Evolutionary conservation across 371 early-diverging fungal species (phyloP), one percentile per base, ranked within the genome.

Genomic region (Capillidium rhysosporum): DNA sequence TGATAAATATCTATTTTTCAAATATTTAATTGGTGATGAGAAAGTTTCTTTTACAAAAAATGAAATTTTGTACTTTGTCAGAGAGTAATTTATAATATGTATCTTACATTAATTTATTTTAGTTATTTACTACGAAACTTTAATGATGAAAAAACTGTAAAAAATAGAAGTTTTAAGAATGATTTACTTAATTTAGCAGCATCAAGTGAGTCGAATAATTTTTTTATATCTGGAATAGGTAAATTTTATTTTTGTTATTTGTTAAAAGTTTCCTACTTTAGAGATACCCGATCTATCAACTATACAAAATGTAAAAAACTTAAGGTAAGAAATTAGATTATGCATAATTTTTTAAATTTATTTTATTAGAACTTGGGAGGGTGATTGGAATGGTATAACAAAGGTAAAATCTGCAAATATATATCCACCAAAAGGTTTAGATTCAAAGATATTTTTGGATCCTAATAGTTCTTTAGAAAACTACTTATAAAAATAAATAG

Each of bases 321-420:
- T 52, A 40, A 52, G 41, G 52, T 52, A 52, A 40, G 12, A 34
- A 4, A 23, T 40, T 14, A 18, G 7, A 14, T 43, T 43, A 18
- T 16, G 18, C 21, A 14, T 18, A n/a, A n/a, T n/a, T n/a, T n/a
- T n/a, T n/a, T n/a, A n/a, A n/a, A n/a, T n/a, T n/a, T n/a, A n/a
- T n/a, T n/a, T n/a, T n/a, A n/a, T n/a, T 52, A 52, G 52, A 26
- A 24, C 39, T 16, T 52, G 52, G 52, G 52, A 52, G 9, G 52
- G 52, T n/a, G 52, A 52, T 52, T 40, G 39, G 39, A 52, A 52
- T 43, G n/a, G 24, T 4, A 52, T 52, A n/a, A 12, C 39, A 10
- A 20, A 18, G 12, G 21, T 52, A n/a, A 52, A 52, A 52, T 18
- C 20, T 10, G 4, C 41, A 9, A 41, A 4, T 34, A 7, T 7